phyloP scores from a whole-genome alignment of 148 eudicot species.

The Heliosperma pusillum region DNA sequence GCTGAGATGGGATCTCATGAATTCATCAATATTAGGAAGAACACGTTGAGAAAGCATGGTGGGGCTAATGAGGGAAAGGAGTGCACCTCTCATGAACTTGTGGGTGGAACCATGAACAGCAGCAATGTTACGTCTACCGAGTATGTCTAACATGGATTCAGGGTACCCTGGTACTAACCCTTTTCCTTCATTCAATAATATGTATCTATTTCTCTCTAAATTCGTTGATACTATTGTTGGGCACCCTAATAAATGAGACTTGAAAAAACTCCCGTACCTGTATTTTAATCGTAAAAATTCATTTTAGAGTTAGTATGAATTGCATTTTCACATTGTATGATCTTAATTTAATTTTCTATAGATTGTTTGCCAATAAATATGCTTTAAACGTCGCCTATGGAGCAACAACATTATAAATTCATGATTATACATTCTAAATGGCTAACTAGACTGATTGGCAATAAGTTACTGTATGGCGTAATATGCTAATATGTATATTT shows the following conservation, averaged over 20 bases:
- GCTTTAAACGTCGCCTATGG: too few relatives aligned
- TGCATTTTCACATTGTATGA: too few relatives aligned
- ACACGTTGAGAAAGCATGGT: conserved; percentile 45
- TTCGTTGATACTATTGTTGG: conserved; percentile 95
- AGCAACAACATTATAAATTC: too few relatives aligned
- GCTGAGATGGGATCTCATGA: conserved; percentile 79
- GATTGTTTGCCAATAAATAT: too few relatives aligned
- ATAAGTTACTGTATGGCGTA: too few relatives aligned
- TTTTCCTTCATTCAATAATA: conserved; percentile 77
- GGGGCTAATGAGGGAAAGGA: too few relatives aligned
- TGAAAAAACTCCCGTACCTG: conserved; percentile 88
- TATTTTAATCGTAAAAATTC: too few relatives aligned
- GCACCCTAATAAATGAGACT: conserved; percentile 85
- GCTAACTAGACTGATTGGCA: too few relatives aligned
- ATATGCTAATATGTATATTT: too few relatives aligned
- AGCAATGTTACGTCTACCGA: conserved; percentile 88
- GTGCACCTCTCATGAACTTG: conserved; percentile 32
- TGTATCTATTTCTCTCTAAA: conserved; percentile 73
- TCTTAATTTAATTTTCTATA: too few relatives aligned
- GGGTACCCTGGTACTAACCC: conserved; percentile 96
- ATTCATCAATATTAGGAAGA: conserved; percentile 71
- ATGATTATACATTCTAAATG: too few relatives aligned
- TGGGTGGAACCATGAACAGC: conserved; percentile 93
- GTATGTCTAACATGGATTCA: conserved; percentile 81
- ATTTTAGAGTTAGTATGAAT: too few relatives aligned